Base-by-base conservation (phyloP, 768 basidiomycete genomes). In the Termitomyces sp. region DNA sequence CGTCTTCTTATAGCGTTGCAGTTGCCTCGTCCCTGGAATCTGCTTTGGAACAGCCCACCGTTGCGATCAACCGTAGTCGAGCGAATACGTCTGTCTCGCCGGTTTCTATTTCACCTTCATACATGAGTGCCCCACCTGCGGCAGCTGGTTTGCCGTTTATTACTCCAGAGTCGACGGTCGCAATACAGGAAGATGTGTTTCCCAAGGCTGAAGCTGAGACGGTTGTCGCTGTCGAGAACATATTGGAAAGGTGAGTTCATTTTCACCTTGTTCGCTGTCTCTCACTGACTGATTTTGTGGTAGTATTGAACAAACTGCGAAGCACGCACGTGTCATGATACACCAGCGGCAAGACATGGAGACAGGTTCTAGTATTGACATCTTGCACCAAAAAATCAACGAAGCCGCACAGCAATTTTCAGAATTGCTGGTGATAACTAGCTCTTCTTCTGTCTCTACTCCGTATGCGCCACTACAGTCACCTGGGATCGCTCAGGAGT, bases 241-340 rank as follows among this genome's bases (percentile, higher is more conserved):
- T 84, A 68, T 74, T 88, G 44, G 81, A 79, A 70, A 80, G 82
- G 89, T 89, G 66, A 71, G 83, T 71, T 22, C 22, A 24, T 36
- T 63, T 49, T 66, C 3, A 15, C 39, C 24, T 50, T 38, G 54
- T 61, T 49, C 60, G 28, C 58, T 55, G 42, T 42, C 36, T 22
- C 40, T 49, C 46, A 64, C 39, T 58, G 62, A 62, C 60, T 68
- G 61, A 64, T 59, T 63, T 62, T 68, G 56, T 60, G 63, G 58
- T 67, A 88, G 87, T 70, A 86, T 89, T 65, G 84, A 82, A 45
- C 79, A 82, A 58, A 86, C 85, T 16, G 86, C 86, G 42, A 77
- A 80, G 57, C 82, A 86, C 84, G 46, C 82, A 79, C 45, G 77
- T 78, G 42, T 80, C 81, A 38, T 86, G 82, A 63, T 66, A 61